Evolutionary conservation across 116 monocot species (phyloP), one percentile per base, ranked within the genome.

Genomic region (Thalassia testudinum): DNA sequence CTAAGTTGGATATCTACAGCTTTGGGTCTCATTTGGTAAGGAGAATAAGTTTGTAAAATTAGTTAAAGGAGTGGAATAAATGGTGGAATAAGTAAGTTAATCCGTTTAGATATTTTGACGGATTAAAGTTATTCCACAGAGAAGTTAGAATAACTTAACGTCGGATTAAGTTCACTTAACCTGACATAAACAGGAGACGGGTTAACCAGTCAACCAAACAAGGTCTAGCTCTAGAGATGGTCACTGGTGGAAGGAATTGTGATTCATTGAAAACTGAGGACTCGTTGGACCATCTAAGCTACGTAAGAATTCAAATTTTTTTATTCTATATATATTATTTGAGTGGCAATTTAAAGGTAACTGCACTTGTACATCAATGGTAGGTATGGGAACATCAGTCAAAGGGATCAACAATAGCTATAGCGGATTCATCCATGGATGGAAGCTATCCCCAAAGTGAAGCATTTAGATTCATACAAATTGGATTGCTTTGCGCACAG

Each of bases 401-500:
- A 10, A 29, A 47, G 1, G 64, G 56, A 1, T 28, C 27, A 0
- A 13, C 21, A 2, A 0, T 24, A 0, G 21, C 54, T 1, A 16
- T 47, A 1, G 14, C 47, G 1, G 64, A 64, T 54, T 43, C 43
- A 15, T 34, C 2, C 16, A 19, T 63, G 2, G 27, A 1, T 0
- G 54, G 27, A 10, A 40, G 27, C 19, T 63, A 23, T 21, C 37
- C 53, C 7, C 40, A 4, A 7, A 19, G 24, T 27, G 58, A 73
- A 67, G 63, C 40, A 0, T 8, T 40, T 25, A 67, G 53, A 53
- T 62, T 29, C 57, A 63, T 73, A 18, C 38, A 67, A 17, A 44
- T 73, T 14, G 67, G 73, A 14, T 54, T 73, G 10, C 27, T 73
- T 0, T 73, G 73, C 22, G 67, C 63, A 10, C 73, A 67, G 58